Evolutionary conservation across 1,284 basidiomycete genomes (phyloP).

Genomic region (Tilletia indica): DNA sequence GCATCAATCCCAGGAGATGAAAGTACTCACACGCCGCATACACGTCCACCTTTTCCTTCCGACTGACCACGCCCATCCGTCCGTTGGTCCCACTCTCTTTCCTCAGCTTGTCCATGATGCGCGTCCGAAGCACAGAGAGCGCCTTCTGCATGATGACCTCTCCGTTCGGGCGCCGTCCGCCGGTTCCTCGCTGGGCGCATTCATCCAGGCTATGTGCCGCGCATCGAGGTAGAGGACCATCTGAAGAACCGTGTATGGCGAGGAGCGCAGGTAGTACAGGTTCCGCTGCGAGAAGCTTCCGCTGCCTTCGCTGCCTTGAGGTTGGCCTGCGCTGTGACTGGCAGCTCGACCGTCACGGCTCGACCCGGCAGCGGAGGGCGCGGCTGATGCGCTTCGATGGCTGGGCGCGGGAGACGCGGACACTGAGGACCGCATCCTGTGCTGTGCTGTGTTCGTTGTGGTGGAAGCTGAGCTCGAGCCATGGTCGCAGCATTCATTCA

Average conservation of each 20-base stretch:
- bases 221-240: conserved; percentile 57
- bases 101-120: conserved; percentile 53
- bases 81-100: conserved; percentile 43
- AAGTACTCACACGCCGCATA: conserved; percentile 28
- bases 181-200: conserved; percentile 34
- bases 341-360: not conserved
- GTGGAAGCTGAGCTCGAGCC: not conserved
- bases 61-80: conserved; percentile 26
- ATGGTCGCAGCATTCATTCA: too few species aligned
- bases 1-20: conserved; percentile 26
- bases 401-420: not conserved
- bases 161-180: conserved; percentile 4
- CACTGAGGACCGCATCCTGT: not conserved
- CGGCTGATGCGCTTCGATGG: not conserved
- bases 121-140: conserved; percentile 24
- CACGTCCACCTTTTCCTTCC: conserved; percentile 55
- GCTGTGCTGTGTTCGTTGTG: not conserved
- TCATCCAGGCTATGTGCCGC: conserved; percentile 57
- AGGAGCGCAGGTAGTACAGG: conserved; percentile 56
- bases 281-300: conserved; percentile 48
- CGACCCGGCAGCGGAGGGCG: not conserved
- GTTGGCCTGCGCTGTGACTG: not conserved
- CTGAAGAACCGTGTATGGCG: conserved; percentile 53
- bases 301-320: not conserved
- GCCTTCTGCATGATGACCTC: conserved; percentile 18